Evolutionary conservation across 225 moss, liverwort and hornwort genomes (phyloP), one percentile per base, ranked within the genome.

Genomic region (Pseudoscleropodium purum): DNA sequence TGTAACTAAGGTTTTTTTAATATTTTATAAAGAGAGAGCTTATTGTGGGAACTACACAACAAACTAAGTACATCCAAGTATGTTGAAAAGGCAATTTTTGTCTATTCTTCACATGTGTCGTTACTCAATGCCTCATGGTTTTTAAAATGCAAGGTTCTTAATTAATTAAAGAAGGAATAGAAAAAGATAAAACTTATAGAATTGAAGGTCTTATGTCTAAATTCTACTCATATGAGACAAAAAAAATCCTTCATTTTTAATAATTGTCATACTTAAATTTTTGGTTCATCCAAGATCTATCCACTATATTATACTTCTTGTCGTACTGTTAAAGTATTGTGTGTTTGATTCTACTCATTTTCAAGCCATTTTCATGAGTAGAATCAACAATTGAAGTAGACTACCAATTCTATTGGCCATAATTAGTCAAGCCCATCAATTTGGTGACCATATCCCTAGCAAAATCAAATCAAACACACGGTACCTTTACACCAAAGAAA

Each of bases 241-340:
- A 5, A 19, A 20, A 7, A 19, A 3, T 5, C 4, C 26, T 16
- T 16, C 8, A 7, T 34, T 51, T 51, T 33, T 11, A 18, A 31
- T 11, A 33, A 47, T 2, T 0, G 0, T 2, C 0, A 0, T 2
- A 15, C 9, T 54, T 37, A 9, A 56, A 24, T 4, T 0, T 1
- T 15, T 37, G 25, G 2, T 37, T 16, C 0, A 0, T 37, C 2
- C 0, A 56, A 0, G 1, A 37, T 56, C 15, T 16, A 25, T 56
- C 16, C 4, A 56, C 0, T 37, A 2, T 25, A 10, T 1, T 56
- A 37, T 9, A 33, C 4, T 52, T 29, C 19, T n/a, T 56, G 39
- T 69, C 10, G 9, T 56, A 69, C 6, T 0, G 0, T 47, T 41
- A 3, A 45, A 29, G 12, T 72, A 64, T 7, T 69, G 2, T n/a